These are phyloP conservation scores for Microsporum audouinii DNA, from an alignment of 2,329 filamentous ascomycete genomes.

Conservation along the genomic window DNA sequence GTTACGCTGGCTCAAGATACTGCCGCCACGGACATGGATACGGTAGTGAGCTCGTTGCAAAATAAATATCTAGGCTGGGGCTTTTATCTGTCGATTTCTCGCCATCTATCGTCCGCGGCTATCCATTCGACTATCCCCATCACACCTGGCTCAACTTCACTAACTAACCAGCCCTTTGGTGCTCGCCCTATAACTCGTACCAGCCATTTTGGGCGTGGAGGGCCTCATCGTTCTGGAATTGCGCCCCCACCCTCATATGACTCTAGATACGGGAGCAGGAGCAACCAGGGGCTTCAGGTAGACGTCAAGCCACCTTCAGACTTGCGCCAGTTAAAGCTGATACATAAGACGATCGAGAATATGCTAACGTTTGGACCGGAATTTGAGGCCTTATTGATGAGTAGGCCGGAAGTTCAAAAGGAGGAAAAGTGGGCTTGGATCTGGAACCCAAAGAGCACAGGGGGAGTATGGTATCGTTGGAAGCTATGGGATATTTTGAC, in stretches of 20 bases:
- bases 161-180: constrained; percentile 59
- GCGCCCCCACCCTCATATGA: constrained; percentile 65
- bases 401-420: constrained; percentile 64
- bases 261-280: constrained; percentile 36
- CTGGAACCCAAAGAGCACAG: constrained; percentile 70
- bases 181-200: constrained; percentile 52
- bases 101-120: constrained; percentile 68
- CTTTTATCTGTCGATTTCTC: constrained; percentile 66
- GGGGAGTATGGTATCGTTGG: constrained; percentile 87
- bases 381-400: constrained; percentile 89
- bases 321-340: constrained; percentile 65
- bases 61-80: constrained; percentile 78
- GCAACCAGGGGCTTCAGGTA: constrained; percentile 49
- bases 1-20: constrained; percentile 72
- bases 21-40: constrained; percentile 70
- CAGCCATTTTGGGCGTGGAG: constrained; percentile 20
- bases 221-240: constrained; percentile 50
- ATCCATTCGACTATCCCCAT: constrained; percentile 46
- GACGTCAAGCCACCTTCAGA: constrained; percentile 66
- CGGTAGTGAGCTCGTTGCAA: constrained; percentile 63
- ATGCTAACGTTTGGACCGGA: constrained; percentile 70
- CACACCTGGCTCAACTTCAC: constrained; percentile 36
- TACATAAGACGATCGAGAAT: constrained; percentile 76
- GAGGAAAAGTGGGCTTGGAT: constrained; percentile 92
- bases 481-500: constrained; percentile 79